Evolutionary conservation across 2,329 filamentous ascomycete species (phyloP).

Genomic region (Claviceps digitariae): DNA sequence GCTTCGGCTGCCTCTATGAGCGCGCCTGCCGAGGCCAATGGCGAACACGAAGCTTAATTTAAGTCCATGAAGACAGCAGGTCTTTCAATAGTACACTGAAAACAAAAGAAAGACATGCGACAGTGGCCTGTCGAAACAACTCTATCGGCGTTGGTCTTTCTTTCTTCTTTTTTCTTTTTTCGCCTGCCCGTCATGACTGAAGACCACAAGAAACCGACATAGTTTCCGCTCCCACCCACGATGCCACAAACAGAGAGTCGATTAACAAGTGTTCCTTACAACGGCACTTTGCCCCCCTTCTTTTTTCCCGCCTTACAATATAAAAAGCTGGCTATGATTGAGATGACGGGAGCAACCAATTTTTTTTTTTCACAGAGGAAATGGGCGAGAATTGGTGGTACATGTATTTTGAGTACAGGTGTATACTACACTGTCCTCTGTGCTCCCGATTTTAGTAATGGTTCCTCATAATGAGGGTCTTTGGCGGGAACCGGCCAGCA

Average conservation of each 20-base stretch:
- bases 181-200: slow-evolving; percentile 19
- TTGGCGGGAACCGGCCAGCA: slow-evolving; percentile 6
- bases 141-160: slow-evolving; percentile 33
- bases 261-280: slow-evolving; percentile 17
- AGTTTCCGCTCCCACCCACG: slow-evolving; percentile 17
- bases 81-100: slow-evolving; percentile 20
- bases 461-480: slow-evolving; percentile 1
- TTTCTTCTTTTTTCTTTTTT: slow-evolving; percentile 16
- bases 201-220: slow-evolving; percentile 28
- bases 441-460: slow-evolving; percentile 3
- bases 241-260: slow-evolving; percentile 20
- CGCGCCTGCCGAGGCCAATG: slow-evolving; percentile 38
- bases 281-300: slow-evolving; percentile 16
- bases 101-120: slow-evolving; percentile 19
- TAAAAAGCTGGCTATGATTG: slow-evolving; percentile 15
- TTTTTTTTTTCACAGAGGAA: slow-evolving; percentile 1
- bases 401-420: slow-evolving; percentile 3
- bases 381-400: slow-evolving; percentile 8
- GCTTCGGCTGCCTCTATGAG: slow-evolving; percentile 31
- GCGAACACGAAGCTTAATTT: slow-evolving; percentile 37
- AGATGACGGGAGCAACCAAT: slow-evolving; percentile 18
- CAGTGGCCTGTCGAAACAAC: slow-evolving; percentile 25
- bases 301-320: slow-evolving; percentile 14
- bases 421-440: not conserved
- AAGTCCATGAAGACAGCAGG: slow-evolving; percentile 15